Evolutionary conservation across 352 stramenopile genomes (phyloP).

Genomic region (Aphanomyces astaci): DNA sequence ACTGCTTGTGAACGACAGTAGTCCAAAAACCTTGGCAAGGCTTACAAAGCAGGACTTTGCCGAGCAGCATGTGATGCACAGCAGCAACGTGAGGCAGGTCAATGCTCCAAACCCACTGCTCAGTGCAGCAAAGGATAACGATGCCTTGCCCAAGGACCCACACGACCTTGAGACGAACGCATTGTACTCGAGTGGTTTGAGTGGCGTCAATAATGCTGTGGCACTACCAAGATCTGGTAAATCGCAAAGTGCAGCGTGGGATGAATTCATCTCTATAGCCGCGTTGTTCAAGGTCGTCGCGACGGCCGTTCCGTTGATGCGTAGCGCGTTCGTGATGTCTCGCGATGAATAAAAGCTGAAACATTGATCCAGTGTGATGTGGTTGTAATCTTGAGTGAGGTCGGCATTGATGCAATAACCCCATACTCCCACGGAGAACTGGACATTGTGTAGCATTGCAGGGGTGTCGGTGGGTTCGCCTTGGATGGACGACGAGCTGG

Average conservation of each 20-base stretch:
- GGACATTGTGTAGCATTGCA: not conserved
- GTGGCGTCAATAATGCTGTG: not conserved
- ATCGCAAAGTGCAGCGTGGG: not conserved
- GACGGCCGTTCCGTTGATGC: not conserved
- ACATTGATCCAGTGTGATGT: conserved; percentile 10
- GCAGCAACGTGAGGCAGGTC: not conserved
- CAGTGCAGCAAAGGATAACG: conserved; percentile 2
- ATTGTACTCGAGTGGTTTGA: not conserved
- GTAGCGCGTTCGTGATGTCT: not conserved
- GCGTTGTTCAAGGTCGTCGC: not conserved
- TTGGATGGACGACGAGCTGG: not conserved
- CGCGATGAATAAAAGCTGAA: conserved; percentile 12
- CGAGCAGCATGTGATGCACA: conserved; percentile 8
- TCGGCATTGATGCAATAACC: conserved; percentile 20
- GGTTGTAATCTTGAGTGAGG: not conserved
- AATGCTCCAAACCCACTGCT: not conserved
- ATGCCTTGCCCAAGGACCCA: conserved; percentile 1
- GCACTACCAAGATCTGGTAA: not conserved
- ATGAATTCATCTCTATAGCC: not conserved
- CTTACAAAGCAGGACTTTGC: not conserved
- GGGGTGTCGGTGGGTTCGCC: not conserved
- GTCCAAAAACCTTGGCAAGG: not conserved
- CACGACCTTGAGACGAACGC: conserved; percentile 6
- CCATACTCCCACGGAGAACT: conserved; percentile 13
- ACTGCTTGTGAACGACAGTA: not conserved